Percentiles rank a stretch among this genome's conserved stretches.
phyloP scores from a whole-genome alignment of 2,329 filamentous ascomycete species.

The Colletotrichum sp. region DNA sequence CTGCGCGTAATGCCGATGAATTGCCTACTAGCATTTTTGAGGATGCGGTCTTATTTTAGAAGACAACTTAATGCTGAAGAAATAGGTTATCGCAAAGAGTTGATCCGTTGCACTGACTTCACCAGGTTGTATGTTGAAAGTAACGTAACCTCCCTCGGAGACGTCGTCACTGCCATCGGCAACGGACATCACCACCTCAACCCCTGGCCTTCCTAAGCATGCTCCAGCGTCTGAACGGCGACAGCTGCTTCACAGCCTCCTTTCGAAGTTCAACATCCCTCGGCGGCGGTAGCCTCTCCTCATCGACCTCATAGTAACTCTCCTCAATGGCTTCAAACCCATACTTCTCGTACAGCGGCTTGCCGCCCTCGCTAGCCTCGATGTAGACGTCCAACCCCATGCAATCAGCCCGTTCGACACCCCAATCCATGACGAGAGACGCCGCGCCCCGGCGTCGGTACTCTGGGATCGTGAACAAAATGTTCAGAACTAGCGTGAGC shows the following conservation, averaged over 20 bases:
- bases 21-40: neutral
- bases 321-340: constrained; percentile 34
- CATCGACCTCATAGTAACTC: neutral
- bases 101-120: neutral
- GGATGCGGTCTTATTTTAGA: neutral
- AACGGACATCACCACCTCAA: neutral
- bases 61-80: neutral
- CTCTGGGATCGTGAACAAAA: constrained; percentile 39
- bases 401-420: constrained; percentile 36
- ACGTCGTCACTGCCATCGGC: too few relatives aligned
- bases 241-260: neutral
- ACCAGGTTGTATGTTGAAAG: neutral
- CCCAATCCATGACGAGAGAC: constrained; percentile 38
- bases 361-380: constrained; percentile 36
- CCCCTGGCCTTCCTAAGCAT: neutral
- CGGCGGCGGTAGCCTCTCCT: neutral
- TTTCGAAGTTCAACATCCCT: neutral
- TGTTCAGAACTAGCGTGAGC: constrained; percentile 33
- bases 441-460: constrained; percentile 39
- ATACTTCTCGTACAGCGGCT: constrained; percentile 35
- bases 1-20: neutral
- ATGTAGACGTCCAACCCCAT: constrained; percentile 38
- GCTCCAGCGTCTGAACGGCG: neutral
- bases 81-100: neutral
- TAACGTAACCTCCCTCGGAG: neutral